Evolutionary conservation across 2,329 filamentous ascomycete species (phyloP).

Genomic region (Beauveria scarabaeidicola): DNA sequence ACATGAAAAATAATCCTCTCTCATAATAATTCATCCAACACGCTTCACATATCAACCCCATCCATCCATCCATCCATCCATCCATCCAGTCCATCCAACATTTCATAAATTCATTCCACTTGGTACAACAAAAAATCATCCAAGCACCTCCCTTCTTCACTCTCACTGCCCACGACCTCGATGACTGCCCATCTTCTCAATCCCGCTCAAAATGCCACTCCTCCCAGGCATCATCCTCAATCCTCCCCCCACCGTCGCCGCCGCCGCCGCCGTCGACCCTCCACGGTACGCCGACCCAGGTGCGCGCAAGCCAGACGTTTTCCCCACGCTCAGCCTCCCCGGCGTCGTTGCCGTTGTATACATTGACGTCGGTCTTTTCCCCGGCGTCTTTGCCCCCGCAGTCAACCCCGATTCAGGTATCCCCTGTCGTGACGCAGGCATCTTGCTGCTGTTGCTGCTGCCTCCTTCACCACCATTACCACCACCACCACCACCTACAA

Average conservation of each 20-base stretch:
- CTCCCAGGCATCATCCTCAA: slow-evolving; percentile 24
- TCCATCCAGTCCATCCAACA: neutral
- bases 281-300: slow-evolving; percentile 42
- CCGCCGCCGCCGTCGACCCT: slow-evolving; percentile 10
- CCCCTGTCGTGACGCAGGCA: slow-evolving; percentile 5
- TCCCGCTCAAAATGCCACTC: slow-evolving; percentile 73
- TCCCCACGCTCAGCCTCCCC: slow-evolving; percentile 44
- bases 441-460: neutral
- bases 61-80: neutral
- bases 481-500: slow-evolving; percentile 19
- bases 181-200: slow-evolving; percentile 76
- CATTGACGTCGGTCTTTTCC: slow-evolving; percentile 13
- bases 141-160: no score
- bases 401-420: slow-evolving; percentile 15
- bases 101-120: no score
- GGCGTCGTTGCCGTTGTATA: slow-evolving; percentile 12
- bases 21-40: neutral
- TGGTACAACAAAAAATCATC: no score
- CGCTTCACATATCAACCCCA: neutral
- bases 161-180: slow-evolving; percentile 29
- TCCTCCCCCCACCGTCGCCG: slow-evolving; percentile 34
- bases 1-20: neutral
- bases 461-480: neutral
- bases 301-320: slow-evolving; percentile 51
- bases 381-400: slow-evolving; percentile 14